Evolutionary conservation across 768 basidiomycete genomes (phyloP).

Genomic region (Amanita polypyramis): DNA sequence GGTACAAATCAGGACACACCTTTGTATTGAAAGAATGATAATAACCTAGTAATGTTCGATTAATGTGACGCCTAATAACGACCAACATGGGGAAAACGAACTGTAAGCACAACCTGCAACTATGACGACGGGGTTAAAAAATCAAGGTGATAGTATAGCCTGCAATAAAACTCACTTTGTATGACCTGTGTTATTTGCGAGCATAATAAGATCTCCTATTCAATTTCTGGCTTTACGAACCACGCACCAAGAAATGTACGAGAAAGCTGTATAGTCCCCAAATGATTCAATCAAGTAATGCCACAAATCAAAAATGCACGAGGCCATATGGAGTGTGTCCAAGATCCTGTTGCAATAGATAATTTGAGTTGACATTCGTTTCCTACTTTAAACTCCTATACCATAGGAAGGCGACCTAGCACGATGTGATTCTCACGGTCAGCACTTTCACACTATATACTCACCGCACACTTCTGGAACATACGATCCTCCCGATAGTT

Average conservation of each 20-base stretch:
- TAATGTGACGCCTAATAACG: not conserved
- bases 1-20: not conserved
- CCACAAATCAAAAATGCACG: not conserved
- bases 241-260: not conserved
- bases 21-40: not conserved
- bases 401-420: not conserved
- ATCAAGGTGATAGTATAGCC: no score
- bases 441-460: not conserved
- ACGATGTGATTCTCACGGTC: not conserved
- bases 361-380: not conserved
- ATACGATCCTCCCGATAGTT: slow-evolving; percentile 9
- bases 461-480: slow-evolving; percentile 7
- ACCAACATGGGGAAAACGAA: not conserved
- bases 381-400: not conserved
- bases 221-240: not conserved
- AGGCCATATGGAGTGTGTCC: not conserved
- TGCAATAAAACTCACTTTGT: not conserved
- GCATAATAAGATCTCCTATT: no score
- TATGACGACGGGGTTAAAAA: not conserved
- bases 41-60: not conserved
- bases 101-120: not conserved
- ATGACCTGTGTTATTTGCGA: not conserved
- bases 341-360: not conserved
- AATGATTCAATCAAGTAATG: not conserved
- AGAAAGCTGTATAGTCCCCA: not conserved